phyloP scores from a whole-genome alignment of 176 grass and related monocot genomes.

The Puya raimondii region DNA sequence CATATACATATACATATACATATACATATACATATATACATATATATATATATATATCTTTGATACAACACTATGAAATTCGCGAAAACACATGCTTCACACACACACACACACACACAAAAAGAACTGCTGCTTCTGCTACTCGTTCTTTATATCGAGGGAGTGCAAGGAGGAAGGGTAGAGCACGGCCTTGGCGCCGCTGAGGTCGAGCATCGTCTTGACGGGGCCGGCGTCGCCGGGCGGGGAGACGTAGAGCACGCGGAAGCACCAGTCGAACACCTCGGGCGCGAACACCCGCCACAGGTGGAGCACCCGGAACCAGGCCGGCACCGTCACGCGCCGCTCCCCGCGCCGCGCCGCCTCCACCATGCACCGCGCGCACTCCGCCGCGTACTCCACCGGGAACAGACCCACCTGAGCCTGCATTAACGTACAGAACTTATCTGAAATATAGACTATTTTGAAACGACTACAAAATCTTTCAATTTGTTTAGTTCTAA shows the following conservation, averaged over 20 bases:
- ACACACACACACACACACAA: too few relatives aligned
- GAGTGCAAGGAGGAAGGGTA: constrained; percentile 43
- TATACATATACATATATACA: not conserved
- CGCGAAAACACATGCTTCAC: not conserved
- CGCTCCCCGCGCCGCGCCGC: constrained; percentile 31
- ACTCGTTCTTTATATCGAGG: not conserved
- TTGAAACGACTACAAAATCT: too few relatives aligned
- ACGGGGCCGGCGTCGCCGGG: constrained; percentile 19
- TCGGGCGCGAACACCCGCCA: constrained; percentile 50
- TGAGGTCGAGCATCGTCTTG: constrained; percentile 34
- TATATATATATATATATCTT: too few relatives aligned
- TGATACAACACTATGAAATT: not conserved
- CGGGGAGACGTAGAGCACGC: constrained; percentile 35
- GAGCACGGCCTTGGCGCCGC: constrained; percentile 32
- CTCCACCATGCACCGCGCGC: constrained; percentile 55
- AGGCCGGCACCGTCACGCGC: constrained; percentile 40
- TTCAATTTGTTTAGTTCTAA: too few relatives aligned
- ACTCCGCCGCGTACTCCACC: constrained; percentile 26
- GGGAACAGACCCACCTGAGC: constrained; percentile 50
- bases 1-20: too few relatives aligned
- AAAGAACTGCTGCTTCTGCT: too few relatives aligned
- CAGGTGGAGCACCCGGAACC: constrained; percentile 50
- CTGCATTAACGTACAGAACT: constrained; percentile 2
- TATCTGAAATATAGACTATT: too few relatives aligned
- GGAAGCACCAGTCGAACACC: constrained; percentile 33